Evolutionary conservation across 352 stramenopile genomes (phyloP).

Genomic region (Pythium dissotocum): DNA sequence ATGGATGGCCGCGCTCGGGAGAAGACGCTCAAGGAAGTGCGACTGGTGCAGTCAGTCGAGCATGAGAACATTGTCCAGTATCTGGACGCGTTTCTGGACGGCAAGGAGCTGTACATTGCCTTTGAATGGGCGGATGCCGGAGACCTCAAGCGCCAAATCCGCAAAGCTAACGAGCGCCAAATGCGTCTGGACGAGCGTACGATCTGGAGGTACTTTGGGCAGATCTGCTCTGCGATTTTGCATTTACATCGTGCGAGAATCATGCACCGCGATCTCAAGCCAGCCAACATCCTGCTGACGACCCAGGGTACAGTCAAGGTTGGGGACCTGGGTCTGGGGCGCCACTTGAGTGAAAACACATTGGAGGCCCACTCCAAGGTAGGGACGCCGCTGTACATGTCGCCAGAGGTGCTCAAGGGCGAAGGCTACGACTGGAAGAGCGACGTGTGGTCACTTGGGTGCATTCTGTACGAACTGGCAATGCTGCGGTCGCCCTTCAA

Average conservation of each 20-base stretch:
- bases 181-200: constrained; percentile 90
- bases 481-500: constrained; percentile 95
- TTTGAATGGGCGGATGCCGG: constrained; percentile 94
- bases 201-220: constrained; percentile 93
- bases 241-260: constrained; percentile 91
- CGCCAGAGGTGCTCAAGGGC: constrained; percentile 91
- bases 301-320: constrained; percentile 91
- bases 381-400: constrained; percentile 95
- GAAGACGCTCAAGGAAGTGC: constrained; percentile 92
- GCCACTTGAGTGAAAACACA: constrained; percentile 79
- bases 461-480: constrained; percentile 95
- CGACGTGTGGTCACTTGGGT: constrained; percentile 95
- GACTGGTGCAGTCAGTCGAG: constrained; percentile 85
- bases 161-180: constrained; percentile 85
- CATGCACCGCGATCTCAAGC: constrained; percentile 94
- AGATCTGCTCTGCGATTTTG: constrained; percentile 85
- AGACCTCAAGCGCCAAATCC: constrained; percentile 92
- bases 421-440: constrained; percentile 95
- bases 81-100: constrained; percentile 89
- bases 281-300: constrained; percentile 94
- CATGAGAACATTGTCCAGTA: constrained; percentile 94
- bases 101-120: constrained; percentile 92
- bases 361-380: constrained; percentile 90
- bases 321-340: constrained; percentile 74
- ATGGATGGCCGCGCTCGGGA: constrained; percentile 90